Evolutionary conservation across 805 yeast genomes (phyloP).

Genomic region (Saturnispora kantuleensis): DNA sequence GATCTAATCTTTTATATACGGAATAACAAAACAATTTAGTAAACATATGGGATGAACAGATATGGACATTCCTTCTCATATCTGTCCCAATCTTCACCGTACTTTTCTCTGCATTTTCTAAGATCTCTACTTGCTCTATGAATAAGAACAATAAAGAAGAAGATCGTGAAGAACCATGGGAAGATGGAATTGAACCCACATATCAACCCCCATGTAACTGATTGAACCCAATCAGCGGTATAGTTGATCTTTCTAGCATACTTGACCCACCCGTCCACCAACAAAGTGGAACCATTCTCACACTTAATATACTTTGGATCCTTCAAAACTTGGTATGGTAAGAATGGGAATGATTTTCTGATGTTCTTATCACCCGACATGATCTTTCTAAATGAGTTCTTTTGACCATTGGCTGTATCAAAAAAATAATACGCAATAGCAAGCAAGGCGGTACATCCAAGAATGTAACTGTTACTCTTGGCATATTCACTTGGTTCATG

Average conservation of each 20-base stretch:
- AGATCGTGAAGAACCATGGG: constrained; percentile 94
- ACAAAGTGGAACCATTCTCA: constrained; percentile 70
- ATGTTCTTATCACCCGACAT: constrained; percentile 68
- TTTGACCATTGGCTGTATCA: constrained; percentile 92
- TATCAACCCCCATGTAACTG: constrained; percentile 82
- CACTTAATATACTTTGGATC: constrained; percentile 82
- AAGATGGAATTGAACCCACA: constrained; percentile 83
- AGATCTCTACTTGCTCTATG: constrained; percentile 89
- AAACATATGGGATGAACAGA: constrained; percentile 80
- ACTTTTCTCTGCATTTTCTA: constrained; percentile 73
- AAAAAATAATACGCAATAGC: constrained; percentile 79
- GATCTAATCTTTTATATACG: constrained; percentile 12
- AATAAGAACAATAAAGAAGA: constrained; percentile 75
- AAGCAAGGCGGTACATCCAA: constrained; percentile 44
- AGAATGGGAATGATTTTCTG: constrained; percentile 88
- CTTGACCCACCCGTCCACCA: constrained; percentile 91
- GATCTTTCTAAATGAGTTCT: constrained; percentile 79
- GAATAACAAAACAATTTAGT: constrained; percentile 25
- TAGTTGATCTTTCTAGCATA: constrained; percentile 92
- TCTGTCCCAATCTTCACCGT: constrained; percentile 89
- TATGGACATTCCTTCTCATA: constrained; percentile 86
- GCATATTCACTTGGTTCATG: constrained; percentile 79
- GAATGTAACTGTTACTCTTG: constrained; percentile 57
- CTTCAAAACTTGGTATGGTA: constrained; percentile 73
- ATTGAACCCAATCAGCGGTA: constrained; percentile 87